These are phyloP conservation scores for Eragrostis tef DNA, from an alignment of 202 grass and related monocot species.

Conservation along the genomic window DNA sequence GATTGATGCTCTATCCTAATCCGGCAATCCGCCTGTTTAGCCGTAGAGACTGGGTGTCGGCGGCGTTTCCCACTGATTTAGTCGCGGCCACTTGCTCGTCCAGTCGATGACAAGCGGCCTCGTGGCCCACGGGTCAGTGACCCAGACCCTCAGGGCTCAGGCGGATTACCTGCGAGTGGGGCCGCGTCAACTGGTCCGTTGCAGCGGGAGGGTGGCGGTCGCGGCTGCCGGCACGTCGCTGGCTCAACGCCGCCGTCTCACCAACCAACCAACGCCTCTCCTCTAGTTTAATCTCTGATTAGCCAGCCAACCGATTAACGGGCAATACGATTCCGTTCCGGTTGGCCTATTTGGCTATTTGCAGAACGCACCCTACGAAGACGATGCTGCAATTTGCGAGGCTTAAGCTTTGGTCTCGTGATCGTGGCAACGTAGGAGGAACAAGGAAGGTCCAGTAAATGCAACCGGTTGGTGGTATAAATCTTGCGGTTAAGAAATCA, in stretches of 20 bases:
- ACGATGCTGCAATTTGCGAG: no score
- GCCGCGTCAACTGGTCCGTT: no score
- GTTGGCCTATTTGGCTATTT: neutral
- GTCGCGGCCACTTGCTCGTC: no score
- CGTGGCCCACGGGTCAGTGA: neutral
- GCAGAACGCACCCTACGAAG: neutral
- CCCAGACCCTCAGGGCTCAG: no score
- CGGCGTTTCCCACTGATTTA: conserved; percentile 3
- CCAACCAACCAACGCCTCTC: neutral
- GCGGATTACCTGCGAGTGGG: no score
- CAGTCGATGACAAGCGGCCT: neutral
- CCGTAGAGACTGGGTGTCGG: conserved; percentile 15
- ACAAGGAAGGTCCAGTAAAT: neutral
- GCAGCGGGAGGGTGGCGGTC: neutral
- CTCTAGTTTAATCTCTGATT: neutral
- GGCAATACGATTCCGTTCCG: neutral
- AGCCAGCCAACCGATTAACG: neutral
- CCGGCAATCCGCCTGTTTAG: neutral
- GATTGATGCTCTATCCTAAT: neutral
- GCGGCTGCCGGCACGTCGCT: conserved; percentile 45
- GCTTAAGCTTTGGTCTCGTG: no score
- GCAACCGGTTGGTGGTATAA: neutral
- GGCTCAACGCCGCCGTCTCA: neutral
- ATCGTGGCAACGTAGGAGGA: no score
- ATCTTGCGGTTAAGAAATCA: neutral